These are phyloP conservation scores for Cyclotella sp. DNA, from an alignment of 108 stramenopile genomes.

Conservation along the genomic window DNA sequence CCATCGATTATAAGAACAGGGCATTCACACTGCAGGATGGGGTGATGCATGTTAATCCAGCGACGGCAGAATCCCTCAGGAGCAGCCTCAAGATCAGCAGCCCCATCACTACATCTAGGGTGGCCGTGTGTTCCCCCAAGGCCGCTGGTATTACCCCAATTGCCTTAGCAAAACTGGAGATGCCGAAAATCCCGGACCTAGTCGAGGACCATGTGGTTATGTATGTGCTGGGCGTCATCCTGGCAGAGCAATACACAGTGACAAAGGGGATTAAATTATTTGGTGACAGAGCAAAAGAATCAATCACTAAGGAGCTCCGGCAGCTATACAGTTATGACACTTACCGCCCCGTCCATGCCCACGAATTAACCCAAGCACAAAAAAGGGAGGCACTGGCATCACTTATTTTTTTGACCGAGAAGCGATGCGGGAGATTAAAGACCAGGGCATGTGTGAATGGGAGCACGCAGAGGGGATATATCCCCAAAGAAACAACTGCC, in stretches of 20 bases:
- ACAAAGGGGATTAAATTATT: background rate
- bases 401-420: too few species aligned
- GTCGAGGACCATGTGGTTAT: background rate
- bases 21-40: background rate
- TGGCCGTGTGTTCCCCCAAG: background rate
- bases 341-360: background rate
- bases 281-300: slow-evolving; percentile 5
- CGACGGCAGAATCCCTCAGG: background rate
- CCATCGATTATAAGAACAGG: background rate
- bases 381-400: too few species aligned
- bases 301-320: background rate
- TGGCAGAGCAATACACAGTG: too few species aligned
- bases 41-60: slow-evolving; percentile 2
- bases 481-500: too few species aligned
- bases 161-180: too few species aligned
- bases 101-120: background rate
- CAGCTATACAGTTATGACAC: background rate
- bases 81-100: background rate
- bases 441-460: too few species aligned
- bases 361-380: too few species aligned
- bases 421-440: too few species aligned
- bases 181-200: too few species aligned
- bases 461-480: too few species aligned
- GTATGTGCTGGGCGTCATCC: background rate
- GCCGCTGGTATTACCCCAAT: background rate